Conservation (phyloP, 2,329 filamentous ascomycete species). For the Mycocentrospora acerina region DNA sequence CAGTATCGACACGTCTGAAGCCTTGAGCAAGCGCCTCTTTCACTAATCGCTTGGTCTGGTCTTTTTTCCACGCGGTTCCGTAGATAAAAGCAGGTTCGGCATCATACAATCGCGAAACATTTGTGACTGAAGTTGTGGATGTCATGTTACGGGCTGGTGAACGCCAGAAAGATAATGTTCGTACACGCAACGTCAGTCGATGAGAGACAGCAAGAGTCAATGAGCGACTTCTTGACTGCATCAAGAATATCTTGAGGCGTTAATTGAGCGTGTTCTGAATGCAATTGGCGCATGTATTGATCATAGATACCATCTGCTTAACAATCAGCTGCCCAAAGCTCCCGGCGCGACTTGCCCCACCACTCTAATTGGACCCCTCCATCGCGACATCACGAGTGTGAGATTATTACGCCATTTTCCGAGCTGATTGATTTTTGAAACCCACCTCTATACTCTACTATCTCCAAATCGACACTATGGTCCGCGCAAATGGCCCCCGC, state of each 20-base stretch:
- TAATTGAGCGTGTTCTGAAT: no score
- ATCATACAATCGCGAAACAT: conserved; percentile 16
- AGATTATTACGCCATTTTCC: no score
- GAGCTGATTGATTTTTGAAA: no score
- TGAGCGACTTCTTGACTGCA: no score
- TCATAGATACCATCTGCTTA: background rate
- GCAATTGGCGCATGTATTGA: no score
- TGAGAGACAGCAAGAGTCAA: no score
- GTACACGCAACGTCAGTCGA: no score
- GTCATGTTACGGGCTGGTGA: conserved; percentile 18
- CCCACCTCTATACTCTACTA: background rate
- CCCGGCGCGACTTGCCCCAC: conserved; percentile 11
- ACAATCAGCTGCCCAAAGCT: background rate
- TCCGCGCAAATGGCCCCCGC: conserved; percentile 24
- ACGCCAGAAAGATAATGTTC: background rate
- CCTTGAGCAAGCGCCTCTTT: conserved; percentile 67
- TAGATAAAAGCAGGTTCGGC: conserved; percentile 58
- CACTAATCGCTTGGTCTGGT: conserved; percentile 66
- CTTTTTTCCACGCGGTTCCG: conserved; percentile 85
- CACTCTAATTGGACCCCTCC: conserved; percentile 15
- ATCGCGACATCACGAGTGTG: conserved; percentile 2
- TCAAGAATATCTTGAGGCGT: no score
- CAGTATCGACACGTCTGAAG: conserved; percentile 75
- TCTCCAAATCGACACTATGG: conserved; percentile 15
- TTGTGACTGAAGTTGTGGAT: conserved; percentile 11